Conservation (phyloP, 495 filamentous ascomycete genomes). For the Daldinia loculata region DNA sequence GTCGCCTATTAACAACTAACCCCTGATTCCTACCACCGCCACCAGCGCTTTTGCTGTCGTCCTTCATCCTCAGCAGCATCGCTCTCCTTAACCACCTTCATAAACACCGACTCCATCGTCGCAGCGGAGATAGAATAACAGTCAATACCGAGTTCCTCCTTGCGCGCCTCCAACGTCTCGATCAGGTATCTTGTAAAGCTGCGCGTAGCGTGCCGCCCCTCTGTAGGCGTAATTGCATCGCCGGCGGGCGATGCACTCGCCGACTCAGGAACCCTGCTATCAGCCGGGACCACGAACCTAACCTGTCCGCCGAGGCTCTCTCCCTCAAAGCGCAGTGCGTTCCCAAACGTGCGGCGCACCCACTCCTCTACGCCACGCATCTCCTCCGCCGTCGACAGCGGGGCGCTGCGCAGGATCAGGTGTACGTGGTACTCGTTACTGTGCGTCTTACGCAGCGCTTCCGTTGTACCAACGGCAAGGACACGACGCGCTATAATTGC, state of each 20-base stretch:
- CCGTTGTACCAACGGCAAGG: slow-evolving; percentile 67
- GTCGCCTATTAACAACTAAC: background rate
- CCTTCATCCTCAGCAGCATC: slow-evolving; percentile 69
- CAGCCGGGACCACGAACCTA: slow-evolving; percentile 69
- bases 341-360: slow-evolving; percentile 62
- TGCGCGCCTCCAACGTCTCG: slow-evolving; percentile 66
- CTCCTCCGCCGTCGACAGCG: slow-evolving; percentile 65
- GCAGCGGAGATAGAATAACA: slow-evolving; percentile 75
- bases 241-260: background rate
- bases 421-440: slow-evolving; percentile 67
- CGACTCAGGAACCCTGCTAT: slow-evolving; percentile 12
- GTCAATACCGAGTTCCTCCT: slow-evolving; percentile 66
- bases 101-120: slow-evolving; percentile 78
- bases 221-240: too few relatives aligned
- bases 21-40: slow-evolving; percentile 20
- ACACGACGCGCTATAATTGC: slow-evolving; percentile 68
- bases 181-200: slow-evolving; percentile 65
- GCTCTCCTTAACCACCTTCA: slow-evolving; percentile 73
- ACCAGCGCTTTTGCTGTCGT: slow-evolving; percentile 40
- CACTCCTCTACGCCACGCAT: slow-evolving; percentile 66
- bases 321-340: slow-evolving; percentile 64
- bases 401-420: slow-evolving; percentile 69
- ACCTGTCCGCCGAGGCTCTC: slow-evolving; percentile 76
- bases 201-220: slow-evolving; percentile 32
- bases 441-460: slow-evolving; percentile 60